Evolutionary conservation across 306 rosid species (phyloP), one percentile per base, ranked within the genome.

Genomic region (Potentilla sterilis): DNA sequence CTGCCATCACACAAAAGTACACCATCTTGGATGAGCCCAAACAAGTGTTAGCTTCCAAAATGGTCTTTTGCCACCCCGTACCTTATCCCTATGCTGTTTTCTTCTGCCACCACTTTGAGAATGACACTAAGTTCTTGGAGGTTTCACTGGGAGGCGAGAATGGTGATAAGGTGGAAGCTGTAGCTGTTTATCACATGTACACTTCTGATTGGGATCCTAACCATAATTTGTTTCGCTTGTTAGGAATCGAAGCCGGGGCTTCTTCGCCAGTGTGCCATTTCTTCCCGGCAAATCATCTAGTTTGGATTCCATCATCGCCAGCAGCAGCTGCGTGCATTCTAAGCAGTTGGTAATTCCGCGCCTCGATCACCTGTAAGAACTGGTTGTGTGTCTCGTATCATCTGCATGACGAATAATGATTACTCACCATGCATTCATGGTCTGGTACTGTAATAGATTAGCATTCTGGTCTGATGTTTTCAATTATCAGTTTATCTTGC

Each of bases 161-260:
- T 49, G 96, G 84, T 49, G 85, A 85, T 16, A 72, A 78, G 22
- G 75, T 90, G 40, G 81, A 85, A 47, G 90, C 89, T 19, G 69
- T 88, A 21, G 96, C 89, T 0, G 35, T 85, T 52, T 90, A 91
- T 72, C 96, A 90, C 79, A 76, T 88, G 82, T 86, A 86, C 83
- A 81, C 92, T 2, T 86, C 90, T 41, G 84, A 88, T 9, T 90
- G 92, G 92, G 75, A 16, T 42, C 87, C 90, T 2, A 40, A 77
- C 37, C 87, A 74, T 51, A 5, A 44, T 61, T 1, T 83, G 6
- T 88, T 90, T 18, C 57, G 13, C 49, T n/a, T n/a, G 16, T 83
- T 89, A 4, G 85, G 88, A 18, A 18, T 81, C 77, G 77, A 74
- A 67, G 66, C 89, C 2, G 83, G 91, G 24, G 63, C 78, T 44